Evolutionary conservation across 345 rosid genomes (phyloP).

Genomic region (Triadica sebifera): DNA sequence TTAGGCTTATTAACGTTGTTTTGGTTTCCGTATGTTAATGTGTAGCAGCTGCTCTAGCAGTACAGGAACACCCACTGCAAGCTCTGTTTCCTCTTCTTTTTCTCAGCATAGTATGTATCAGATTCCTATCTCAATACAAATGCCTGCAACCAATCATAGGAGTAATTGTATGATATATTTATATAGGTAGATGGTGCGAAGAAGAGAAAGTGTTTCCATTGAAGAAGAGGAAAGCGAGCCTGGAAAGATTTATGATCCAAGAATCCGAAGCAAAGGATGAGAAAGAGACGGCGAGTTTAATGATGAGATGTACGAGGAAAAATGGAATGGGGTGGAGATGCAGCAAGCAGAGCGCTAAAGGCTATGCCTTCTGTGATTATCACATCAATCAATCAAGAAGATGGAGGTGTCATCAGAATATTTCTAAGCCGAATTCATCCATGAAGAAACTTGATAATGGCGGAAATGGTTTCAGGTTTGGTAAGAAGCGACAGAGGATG

Average conservation of each 20-base stretch:
- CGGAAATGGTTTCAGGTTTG: background rate
- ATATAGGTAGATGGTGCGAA: conserved; percentile 10
- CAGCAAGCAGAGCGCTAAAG: background rate
- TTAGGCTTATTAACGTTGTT: too few relatives aligned
- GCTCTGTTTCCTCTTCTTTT: conserved; percentile 10
- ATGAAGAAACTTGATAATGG: background rate
- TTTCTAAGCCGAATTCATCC: too few relatives aligned
- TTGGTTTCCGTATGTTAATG: too few relatives aligned
- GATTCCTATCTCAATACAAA: background rate
- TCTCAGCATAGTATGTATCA: background rate
- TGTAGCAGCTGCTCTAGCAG: background rate
- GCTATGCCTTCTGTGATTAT: background rate
- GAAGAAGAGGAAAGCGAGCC: background rate
- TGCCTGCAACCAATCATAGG: too few relatives aligned
- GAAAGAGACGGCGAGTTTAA: background rate
- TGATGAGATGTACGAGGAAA: too few relatives aligned
- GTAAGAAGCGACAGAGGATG: background rate
- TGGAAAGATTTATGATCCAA: too few relatives aligned
- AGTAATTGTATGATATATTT: background rate
- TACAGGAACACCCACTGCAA: background rate
- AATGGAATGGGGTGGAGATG: conserved; percentile 17
- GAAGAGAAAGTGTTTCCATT: conserved; percentile 8
- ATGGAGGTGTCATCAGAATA: background rate
- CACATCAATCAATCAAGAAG: background rate
- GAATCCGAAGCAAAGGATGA: background rate